Evolutionary conservation across 139 green algal species (phyloP), one percentile per base, ranked within the genome.

Genomic region (Ostreobium quekettii): DNA sequence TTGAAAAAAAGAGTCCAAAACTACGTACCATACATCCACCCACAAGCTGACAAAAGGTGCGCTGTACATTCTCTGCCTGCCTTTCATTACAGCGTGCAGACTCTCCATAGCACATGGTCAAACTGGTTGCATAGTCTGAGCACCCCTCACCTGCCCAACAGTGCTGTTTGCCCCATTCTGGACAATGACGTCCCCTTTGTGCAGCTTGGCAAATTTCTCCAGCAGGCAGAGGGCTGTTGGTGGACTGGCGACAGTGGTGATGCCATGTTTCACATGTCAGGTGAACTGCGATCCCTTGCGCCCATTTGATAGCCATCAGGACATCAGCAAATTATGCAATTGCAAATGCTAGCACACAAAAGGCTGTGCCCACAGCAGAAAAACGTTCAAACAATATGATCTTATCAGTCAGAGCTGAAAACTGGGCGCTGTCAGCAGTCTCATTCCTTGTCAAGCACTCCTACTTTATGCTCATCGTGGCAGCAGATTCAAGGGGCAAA

Each of bases 111-210:
- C 5, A 5, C n/a, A 2, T 19, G 22, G 4, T 15, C 46, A 49
- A 49, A 48, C 0, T 69, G 62, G 22, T 36, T 53, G 3, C n/a
- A 26, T 22, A 53, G 46, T 53, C 15, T 15, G n/a, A n/a, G 56
- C 56, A 63, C 28, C n/a, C n/a, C 71, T 0, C 71, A 90, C 84
- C 80, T 87, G 78, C 0, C 90, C 91, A 4, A 95, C 90, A 8
- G 79, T 75, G 64, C 84, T 93, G 57, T 82, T 95, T 19, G 82
- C 90, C 0, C 87, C 90, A 65, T 93, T 97, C 70, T 97, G 91
- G n/a, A 96, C 73, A 3, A 97, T 74, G 0, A 89, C 83, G 67
- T 96, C 89, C 3, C 91, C 91, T 2, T 61, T 42, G 24, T 79
- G 3, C 66, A 97, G 81, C 2, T 81, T n/a, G 32, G 89, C 82